phyloP scores from a whole-genome alignment of 495 filamentous ascomycete species.

The Xylaria curta region DNA sequence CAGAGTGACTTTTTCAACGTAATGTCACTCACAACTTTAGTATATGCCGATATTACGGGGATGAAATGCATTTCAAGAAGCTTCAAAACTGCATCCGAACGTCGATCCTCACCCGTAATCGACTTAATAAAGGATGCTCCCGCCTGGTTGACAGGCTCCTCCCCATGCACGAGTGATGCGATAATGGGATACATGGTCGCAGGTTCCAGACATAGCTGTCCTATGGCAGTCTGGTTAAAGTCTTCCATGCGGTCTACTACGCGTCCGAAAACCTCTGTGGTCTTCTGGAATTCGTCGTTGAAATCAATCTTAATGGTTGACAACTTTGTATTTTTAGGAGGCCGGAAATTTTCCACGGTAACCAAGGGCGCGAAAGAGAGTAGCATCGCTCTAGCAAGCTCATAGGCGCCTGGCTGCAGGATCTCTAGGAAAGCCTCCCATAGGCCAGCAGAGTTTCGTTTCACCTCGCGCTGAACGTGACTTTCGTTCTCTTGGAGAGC shows the following conservation, averaged over 20 bases:
- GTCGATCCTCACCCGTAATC: constrained; percentile 70
- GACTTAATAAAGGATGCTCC: constrained; percentile 81
- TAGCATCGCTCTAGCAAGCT: constrained; percentile 73
- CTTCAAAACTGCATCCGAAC: constrained; percentile 75
- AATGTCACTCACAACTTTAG: constrained; percentile 51
- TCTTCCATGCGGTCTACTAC: constrained; percentile 78
- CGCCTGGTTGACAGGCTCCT: constrained; percentile 73
- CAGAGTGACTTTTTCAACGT: constrained; percentile 61
- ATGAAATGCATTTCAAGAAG: constrained; percentile 67
- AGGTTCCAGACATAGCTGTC: constrained; percentile 66
- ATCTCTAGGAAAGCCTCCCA: constrained; percentile 79
- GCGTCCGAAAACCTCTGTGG: constrained; percentile 70
- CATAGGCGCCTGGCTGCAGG: constrained; percentile 66
- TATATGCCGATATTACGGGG: constrained; percentile 46
- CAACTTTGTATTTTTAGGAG: constrained; percentile 53
- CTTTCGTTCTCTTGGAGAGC: constrained; percentile 61
- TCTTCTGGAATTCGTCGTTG: constrained; percentile 73
- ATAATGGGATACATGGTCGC: constrained; percentile 69
- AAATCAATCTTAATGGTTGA: constrained; percentile 66
- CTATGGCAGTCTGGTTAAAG: constrained; percentile 69
- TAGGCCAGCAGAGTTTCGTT: constrained; percentile 67
- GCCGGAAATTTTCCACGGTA: constrained; percentile 73
- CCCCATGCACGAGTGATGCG: constrained; percentile 69
- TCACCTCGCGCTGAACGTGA: constrained; percentile 69
- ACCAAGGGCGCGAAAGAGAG: constrained; percentile 71